Percentiles rank a stretch among this genome's conserved stretches.
Evolutionary conservation across 176 grass and related monocot species (phyloP).

Genomic region (Oryza punctata): DNA sequence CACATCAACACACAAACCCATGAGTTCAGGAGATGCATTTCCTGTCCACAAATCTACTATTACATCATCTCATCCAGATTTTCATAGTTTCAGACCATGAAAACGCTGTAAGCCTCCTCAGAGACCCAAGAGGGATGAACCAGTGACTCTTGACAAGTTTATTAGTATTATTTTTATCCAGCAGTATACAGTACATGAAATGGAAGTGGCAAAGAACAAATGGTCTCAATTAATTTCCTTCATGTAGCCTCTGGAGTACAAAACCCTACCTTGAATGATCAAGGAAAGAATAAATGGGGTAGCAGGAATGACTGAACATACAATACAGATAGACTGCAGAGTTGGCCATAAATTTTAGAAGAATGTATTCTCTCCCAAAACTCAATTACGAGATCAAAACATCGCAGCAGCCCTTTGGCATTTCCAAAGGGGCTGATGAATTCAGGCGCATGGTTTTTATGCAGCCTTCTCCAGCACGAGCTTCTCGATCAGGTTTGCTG

Average conservation of each 20-base stretch:
- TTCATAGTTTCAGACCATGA: background rate
- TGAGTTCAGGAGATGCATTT: background rate
- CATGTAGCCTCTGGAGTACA: constrained; percentile 36
- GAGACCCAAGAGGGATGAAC: background rate
- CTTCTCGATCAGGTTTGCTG: constrained; percentile 62
- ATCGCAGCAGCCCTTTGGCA: background rate
- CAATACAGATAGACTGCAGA: constrained; percentile 25
- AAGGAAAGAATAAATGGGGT: constrained; percentile 26
- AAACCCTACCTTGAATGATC: constrained; percentile 37
- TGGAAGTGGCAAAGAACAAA: background rate
- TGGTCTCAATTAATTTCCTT: constrained; percentile 22
- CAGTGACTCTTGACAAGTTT: background rate
- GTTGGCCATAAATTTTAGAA: background rate
- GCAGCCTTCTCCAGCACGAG: constrained; percentile 43
- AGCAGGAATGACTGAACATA: constrained; percentile 37
- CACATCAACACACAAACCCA: too few relatives aligned
- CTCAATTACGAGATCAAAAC: constrained; percentile 1
- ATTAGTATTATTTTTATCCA: constrained; percentile 16
- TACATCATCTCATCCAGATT: background rate
- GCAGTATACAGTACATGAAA: constrained; percentile 28
- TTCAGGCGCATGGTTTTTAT: background rate
- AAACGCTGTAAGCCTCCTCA: background rate
- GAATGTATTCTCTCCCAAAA: background rate
- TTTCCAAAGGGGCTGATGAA: background rate
- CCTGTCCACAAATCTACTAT: background rate